These are phyloP conservation scores for Prunus persica DNA, from an alignment of 306 rosid species.

Conservation along the genomic window Prunus_persica_NCBIv2 NC_034009.1:12274001-12274500, in stretches of 20 bases:
- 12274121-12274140: slow-evolving; percentile 62
- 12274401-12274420: too few relatives aligned
- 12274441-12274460: neutral
- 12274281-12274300: neutral
- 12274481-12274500: neutral
- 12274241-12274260: slow-evolving; percentile 36
- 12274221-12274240: slow-evolving; percentile 26
- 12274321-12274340: neutral
- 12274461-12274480: neutral
- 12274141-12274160: slow-evolving; percentile 72
- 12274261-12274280: neutral
- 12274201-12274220: slow-evolving; percentile 99
- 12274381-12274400: too few relatives aligned
- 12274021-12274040: slow-evolving; percentile 20
- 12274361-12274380: slow-evolving; percentile 1
- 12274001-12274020: slow-evolving; percentile 3
- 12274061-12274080: slow-evolving; percentile 95
- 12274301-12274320: neutral
- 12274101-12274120: slow-evolving; percentile 93
- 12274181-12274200: slow-evolving; percentile 83
- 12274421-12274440: neutral
- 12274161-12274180: slow-evolving; percentile 75
- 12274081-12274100: slow-evolving; percentile 99
- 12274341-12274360: neutral
- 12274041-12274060: slow-evolving; percentile 95